phyloP scores from a whole-genome alignment of 78 protist genomes.

The Dictyostelium intermedium region DNA sequence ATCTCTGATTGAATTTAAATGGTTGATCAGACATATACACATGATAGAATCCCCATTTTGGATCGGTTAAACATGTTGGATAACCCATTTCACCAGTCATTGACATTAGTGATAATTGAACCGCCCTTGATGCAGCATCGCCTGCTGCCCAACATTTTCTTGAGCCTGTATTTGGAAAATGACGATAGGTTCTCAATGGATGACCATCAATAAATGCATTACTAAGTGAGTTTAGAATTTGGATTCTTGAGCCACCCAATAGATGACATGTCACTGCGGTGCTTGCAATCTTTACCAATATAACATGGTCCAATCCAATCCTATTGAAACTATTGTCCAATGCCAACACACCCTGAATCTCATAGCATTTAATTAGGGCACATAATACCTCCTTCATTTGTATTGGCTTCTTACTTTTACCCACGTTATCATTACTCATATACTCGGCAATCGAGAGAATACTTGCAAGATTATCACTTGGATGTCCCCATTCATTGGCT shows the following conservation, averaged over 20 bases:
- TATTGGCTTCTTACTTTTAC: slow-evolving; percentile 10
- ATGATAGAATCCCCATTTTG: slow-evolving; percentile 81
- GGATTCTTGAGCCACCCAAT: slow-evolving; percentile 66
- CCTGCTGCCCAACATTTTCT: slow-evolving; percentile 88
- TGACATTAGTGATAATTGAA: slow-evolving; percentile 31
- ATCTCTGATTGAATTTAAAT: slow-evolving; percentile 34
- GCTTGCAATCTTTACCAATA: slow-evolving; percentile 81
- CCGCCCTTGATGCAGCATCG: slow-evolving; percentile 80
- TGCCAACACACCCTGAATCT: slow-evolving; percentile 81
- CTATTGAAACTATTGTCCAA: slow-evolving; percentile 79
- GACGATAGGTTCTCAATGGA: slow-evolving; percentile 79
- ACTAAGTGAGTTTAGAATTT: slow-evolving; percentile 70
- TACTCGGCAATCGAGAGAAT: slow-evolving; percentile 60
- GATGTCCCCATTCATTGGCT: slow-evolving; percentile 84
- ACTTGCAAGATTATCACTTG: slow-evolving; percentile 77
- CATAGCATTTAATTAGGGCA: slow-evolving; percentile 74
- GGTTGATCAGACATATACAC: slow-evolving; percentile 46
- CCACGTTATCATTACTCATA: background rate
- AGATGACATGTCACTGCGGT: slow-evolving; percentile 63
- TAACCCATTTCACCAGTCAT: slow-evolving; percentile 84
- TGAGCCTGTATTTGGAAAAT: slow-evolving; percentile 82
- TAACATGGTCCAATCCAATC: slow-evolving; percentile 85
- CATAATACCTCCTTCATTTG: slow-evolving; percentile 57
- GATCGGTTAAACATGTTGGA: slow-evolving; percentile 68
- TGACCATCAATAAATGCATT: slow-evolving; percentile 82